These are phyloP conservation scores for Pythium pyrilobum DNA, from an alignment of 352 stramenopile genomes.

Conservation along the genomic window DNA sequence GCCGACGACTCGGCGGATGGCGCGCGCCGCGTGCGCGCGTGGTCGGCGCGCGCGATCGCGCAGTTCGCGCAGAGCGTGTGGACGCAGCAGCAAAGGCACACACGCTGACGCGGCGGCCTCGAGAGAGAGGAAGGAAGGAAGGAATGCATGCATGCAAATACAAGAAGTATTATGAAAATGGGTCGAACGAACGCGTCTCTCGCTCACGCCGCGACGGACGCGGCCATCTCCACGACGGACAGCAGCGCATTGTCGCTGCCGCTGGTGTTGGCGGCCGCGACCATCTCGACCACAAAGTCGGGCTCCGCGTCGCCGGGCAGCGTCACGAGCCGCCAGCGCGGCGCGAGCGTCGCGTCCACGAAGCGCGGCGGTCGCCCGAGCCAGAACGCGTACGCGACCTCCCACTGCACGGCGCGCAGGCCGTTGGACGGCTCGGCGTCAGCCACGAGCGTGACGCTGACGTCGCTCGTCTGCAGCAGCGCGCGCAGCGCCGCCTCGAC, in stretches of 20 bases:
- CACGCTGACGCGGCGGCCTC: no score
- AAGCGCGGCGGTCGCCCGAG: conserved; percentile 11
- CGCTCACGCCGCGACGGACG: not conserved
- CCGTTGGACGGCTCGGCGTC: not conserved
- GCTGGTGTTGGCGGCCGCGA: not conserved
- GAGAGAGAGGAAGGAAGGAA: no score
- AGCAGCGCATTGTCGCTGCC: not conserved
- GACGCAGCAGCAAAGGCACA: no score
- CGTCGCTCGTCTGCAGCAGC: conserved; percentile 36
- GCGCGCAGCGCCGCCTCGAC: conserved; percentile 19
- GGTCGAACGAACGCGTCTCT: no score
- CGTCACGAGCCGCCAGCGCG: conserved; percentile 13
- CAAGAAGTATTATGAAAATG: no score
- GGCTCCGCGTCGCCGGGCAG: not conserved
- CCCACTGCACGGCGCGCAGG: conserved; percentile 7
- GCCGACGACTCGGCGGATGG: conserved; percentile 1
- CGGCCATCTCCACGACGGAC: conserved; percentile 5
- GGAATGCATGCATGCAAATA: no score
- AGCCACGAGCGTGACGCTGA: conserved; percentile 25
- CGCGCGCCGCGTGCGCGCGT: conserved; percentile 20
- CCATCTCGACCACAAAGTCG: conserved; percentile 13
- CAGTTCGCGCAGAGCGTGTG: conserved; percentile 54
- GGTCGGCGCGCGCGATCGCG: conserved; percentile 39
- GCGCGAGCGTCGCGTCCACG: not conserved
- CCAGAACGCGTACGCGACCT: conserved; percentile 18